Base-by-base conservation (phyloP, 148 eudicot species). In the Vaccinium vitisidaea region DNA sequence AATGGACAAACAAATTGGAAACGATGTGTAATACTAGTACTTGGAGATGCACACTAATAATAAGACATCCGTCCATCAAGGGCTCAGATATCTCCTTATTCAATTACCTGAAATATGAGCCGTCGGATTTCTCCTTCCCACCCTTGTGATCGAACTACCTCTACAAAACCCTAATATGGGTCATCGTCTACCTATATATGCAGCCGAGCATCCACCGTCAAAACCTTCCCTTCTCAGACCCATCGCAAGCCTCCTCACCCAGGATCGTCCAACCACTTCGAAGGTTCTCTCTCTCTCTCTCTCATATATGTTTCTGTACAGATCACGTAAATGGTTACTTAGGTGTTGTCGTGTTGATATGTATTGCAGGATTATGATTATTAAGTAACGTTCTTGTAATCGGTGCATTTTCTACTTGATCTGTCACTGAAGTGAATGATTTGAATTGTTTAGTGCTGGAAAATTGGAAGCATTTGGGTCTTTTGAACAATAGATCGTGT, bases 231-330 rank as follows among this genome's bases (percentile, higher is more conserved):
- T 36, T 25, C 18, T 36, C 82, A 61, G 82, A 63, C 52, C 48
- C 11, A 27, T 69, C 39, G 25, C 0, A 65, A 43, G 0, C 18
- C 74, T 69, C 32, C 25, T 7, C 1, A 6, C 23, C 56, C 61
- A 9, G 82, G 67, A 80, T 56, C 15, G 11, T 54, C 46, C n/a
- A 16, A 4, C 2, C 67, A 56, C 49, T 21, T 19, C 32, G 1
- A 76, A 76, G 80, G 80, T 76, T 52, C 18, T 23, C 70, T 65
- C 70, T 63, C 70, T 76, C 53, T 75, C 79, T 43, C 77, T 74
- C 50, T 30, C 12, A 8, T 46, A 8, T n/a, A 48, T n/a, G 13
- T 55, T 8, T 30, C 1, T 79, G 46, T 5, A 9, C 10, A 27
- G 54, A 79, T 55, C 69, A 12, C n/a, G 39, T 52, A 2, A 23